phyloP scores from a whole-genome alignment of 129 eudicot species.

The Escallonia rubra region DNA sequence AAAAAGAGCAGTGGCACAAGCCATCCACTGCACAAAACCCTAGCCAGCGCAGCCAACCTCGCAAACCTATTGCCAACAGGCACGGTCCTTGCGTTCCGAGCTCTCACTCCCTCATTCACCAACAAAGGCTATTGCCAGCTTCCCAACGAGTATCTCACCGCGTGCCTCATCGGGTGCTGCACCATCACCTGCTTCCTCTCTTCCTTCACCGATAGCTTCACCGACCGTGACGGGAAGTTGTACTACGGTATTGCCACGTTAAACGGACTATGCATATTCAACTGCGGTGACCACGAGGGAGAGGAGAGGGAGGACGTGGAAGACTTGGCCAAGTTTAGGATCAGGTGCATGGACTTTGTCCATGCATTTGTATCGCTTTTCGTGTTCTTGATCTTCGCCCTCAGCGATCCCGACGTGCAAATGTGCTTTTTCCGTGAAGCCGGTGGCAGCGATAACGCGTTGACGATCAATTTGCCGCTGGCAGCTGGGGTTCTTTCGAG shows the following conservation, averaged over 20 bases:
- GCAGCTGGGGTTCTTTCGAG: constrained; percentile 38
- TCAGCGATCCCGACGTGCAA: constrained; percentile 28
- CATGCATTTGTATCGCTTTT: constrained; percentile 27
- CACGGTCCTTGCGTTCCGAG: constrained; percentile 38
- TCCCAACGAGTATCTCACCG: constrained; percentile 24
- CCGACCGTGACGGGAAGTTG: constrained; percentile 20
- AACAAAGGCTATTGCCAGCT: constrained; percentile 27
- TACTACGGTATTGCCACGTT: constrained; percentile 38
- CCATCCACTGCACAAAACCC: constrained; percentile 22
- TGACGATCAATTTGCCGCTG: constrained; percentile 33
- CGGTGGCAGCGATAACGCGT: constrained; percentile 6
- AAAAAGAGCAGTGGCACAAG: background rate
- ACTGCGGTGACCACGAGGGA: background rate
- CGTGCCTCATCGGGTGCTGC: constrained; percentile 15
- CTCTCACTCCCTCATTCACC: constrained; percentile 37
- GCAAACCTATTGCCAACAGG: constrained; percentile 51
- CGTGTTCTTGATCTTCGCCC: constrained; percentile 33
- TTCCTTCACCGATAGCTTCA: constrained; percentile 45
- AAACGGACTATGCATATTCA: constrained; percentile 31
- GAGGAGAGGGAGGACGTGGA: background rate
- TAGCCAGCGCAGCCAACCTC: constrained; percentile 35
- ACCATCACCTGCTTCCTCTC: constrained; percentile 31
- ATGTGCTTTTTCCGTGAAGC: constrained; percentile 18
- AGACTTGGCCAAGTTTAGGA: constrained; percentile 12
- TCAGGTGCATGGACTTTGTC: constrained; percentile 19